Evolutionary conservation across 2,329 filamentous ascomycete species (phyloP), one percentile per base, ranked within the genome.

Genomic region (Lasiodiplodia hormozganensis): DNA sequence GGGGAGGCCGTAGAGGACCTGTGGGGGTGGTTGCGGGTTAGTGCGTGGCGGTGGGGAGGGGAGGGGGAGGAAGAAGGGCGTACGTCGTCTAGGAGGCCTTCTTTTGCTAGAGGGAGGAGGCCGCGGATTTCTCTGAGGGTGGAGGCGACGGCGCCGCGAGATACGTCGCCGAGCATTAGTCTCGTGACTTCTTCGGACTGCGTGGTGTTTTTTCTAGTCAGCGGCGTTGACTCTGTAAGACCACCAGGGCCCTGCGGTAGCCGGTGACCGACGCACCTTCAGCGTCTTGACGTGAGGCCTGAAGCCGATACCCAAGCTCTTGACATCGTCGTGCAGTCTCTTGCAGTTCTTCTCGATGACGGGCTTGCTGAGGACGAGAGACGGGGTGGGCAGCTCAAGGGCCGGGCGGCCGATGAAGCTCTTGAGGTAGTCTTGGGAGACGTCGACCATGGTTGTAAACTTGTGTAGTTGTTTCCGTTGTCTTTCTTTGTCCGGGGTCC

Each of bases 241-340:
- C 23, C n/a, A 5, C 4, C 23, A 16, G 25, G 2, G 25, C 4
- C 2, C 16, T 54, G 12, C n/a, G 28, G 7, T 18, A 1, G 23
- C 51, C 3, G 54, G 31, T 43, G 47, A n/a, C 10, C 4, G 2
- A 14, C 47, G 4, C 21, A 65, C 67, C 67, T 68, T 68, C 16
- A 68, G 58, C 4, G 67, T 68, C 58, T 68, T 68, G 52, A 68
- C 67, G 18, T 68, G 67, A n/a, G 67, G 67, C 38, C 67, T 14
- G 40, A 68, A 68, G 28, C 40, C 40, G 28, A 68, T 68, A 3
- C 67, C 67, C 58, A 65, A 51, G 40, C 28, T 68, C 52, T 65
- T 64, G 10, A 68, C 67, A 58, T 68, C 67, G 21, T 65, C 60
- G 38, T 64, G 60, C 8, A 68, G 38, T 14, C 58, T 56, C 54